Conservation (phyloP, 1,284 basidiomycete genomes). For the Calocybe gambosa region DNA sequence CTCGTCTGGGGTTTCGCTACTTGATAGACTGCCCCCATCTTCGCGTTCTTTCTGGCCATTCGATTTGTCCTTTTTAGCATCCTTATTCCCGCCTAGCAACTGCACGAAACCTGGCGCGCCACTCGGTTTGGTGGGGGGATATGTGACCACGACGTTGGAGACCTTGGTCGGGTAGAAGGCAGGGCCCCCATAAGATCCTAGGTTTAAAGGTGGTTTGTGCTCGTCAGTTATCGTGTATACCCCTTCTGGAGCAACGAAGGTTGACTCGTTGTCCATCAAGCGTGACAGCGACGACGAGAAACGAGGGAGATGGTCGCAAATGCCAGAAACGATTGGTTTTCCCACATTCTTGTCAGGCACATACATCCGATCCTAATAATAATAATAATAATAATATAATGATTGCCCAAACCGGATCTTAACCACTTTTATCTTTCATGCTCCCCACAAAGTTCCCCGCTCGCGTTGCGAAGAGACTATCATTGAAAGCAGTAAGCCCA, state of each 20-base stretch:
- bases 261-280: slow-evolving; percentile 71
- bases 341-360: slow-evolving; percentile 1
- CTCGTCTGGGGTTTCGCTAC: slow-evolving; percentile 69
- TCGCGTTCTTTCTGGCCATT: slow-evolving; percentile 37
- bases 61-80: slow-evolving; percentile 54
- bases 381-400: slow-evolving; percentile 11
- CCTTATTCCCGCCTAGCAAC: slow-evolving; percentile 55
- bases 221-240: slow-evolving; percentile 84
- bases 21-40: slow-evolving; percentile 69
- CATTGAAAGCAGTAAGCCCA: slow-evolving; percentile 14
- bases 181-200: slow-evolving; percentile 40
- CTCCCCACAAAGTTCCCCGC: slow-evolving; percentile 25
- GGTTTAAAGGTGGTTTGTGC: slow-evolving; percentile 58
- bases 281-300: slow-evolving; percentile 6
- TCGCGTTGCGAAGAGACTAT: slow-evolving; percentile 17
- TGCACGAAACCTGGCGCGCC: slow-evolving; percentile 57
- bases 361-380: no score
- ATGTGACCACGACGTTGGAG: slow-evolving; percentile 57
- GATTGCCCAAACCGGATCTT: slow-evolving; percentile 34
- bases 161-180: slow-evolving; percentile 57
- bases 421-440: slow-evolving; percentile 26
- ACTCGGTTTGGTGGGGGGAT: slow-evolving; percentile 49
- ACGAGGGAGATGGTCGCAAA: slow-evolving; percentile 8
- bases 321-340: background rate
- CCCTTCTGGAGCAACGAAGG: slow-evolving; percentile 81